A percentile compares a stretch with the other conserved stretches of the same genome.
These are phyloP conservation scores for Colletotrichum sp. DNA, from an alignment of 2,329 filamentous ascomycete genomes.

Conservation along the genomic window DNA sequence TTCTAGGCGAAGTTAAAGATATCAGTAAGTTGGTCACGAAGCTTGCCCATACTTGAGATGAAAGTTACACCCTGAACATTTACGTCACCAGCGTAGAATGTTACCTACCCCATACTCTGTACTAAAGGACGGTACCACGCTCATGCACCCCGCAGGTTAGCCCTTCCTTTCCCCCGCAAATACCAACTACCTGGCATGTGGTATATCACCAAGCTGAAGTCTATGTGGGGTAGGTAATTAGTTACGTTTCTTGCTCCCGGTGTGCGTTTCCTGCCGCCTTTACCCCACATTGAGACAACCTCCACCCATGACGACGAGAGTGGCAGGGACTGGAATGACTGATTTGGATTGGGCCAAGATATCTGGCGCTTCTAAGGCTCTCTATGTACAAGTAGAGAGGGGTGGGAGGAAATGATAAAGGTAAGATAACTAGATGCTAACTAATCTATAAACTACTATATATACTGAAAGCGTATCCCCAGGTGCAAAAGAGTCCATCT, in stretches of 20 bases:
- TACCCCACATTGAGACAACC: not conserved
- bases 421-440: too few species aligned
- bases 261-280: not conserved
- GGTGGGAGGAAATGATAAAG: too few species aligned
- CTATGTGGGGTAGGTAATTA: not conserved
- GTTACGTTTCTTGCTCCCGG: not conserved
- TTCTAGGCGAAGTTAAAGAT: not conserved
- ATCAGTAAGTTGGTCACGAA: not conserved
- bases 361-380: not conserved
- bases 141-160: not conserved
- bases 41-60: not conserved
- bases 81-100: not conserved
- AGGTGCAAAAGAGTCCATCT: too few species aligned
- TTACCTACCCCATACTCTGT: not conserved
- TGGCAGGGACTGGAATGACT: not conserved
- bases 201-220: not conserved
- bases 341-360: not conserved
- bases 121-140: not conserved
- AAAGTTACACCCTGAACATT: not conserved
- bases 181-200: not conserved
- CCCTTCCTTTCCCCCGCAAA: not conserved
- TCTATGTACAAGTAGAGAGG: not conserved
- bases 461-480: too few species aligned
- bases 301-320: not conserved
- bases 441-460: too few species aligned